Evolutionary conservation across 371 early-diverging fungal genomes (phyloP), one percentile per base, ranked within the genome.

Genomic region (Apophysomyces ossiformis): DNA sequence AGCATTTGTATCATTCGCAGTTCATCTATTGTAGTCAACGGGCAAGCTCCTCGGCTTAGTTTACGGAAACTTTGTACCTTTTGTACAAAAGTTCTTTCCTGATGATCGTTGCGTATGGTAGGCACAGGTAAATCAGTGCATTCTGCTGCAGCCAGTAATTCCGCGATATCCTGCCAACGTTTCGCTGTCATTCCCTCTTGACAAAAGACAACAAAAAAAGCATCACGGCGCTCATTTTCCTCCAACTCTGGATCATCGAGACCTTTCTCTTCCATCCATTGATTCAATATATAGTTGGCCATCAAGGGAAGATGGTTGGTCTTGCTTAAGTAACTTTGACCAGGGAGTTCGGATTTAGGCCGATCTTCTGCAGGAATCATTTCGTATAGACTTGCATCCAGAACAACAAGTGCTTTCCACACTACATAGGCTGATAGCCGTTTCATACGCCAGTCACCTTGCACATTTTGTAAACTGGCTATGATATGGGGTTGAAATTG

Each of bases 391-490:
- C 61, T 39, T 12, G 61, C 37, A 45, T 58, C 66, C 6, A 71
- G 5, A 5, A 62, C 57, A 4, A 15, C 35, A 4, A 75, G 32
- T 7, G 39, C 59, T 11, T 64, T 54, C 68, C 66, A 75, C 0
- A 73, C 74, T 8, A 74, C 16, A 41, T 65, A 57, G 2, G 68
- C 72, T 7, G 72, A 66, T 26, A 81, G 37, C 43, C 72, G 69
- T 36, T 76, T 73, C 5, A 74, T 59, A 3, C 74, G 68, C 82
- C 82, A 82, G 36, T 82, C 77, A 11, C 79, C 75, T 57, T 82
- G 79, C 1, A 70, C 76, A 39, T 82, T 79, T 36, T 82, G 82
- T 36, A 79, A 26, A 57, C 63, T 67, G 4, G 50, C 37, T 1
- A 74, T 43, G 4, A 62, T 62, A 32, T 73, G 63, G 18, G 60